Conservation (phyloP, 495 filamentous ascomycete species). For the Parathielavia hyrcaniae region DNA sequence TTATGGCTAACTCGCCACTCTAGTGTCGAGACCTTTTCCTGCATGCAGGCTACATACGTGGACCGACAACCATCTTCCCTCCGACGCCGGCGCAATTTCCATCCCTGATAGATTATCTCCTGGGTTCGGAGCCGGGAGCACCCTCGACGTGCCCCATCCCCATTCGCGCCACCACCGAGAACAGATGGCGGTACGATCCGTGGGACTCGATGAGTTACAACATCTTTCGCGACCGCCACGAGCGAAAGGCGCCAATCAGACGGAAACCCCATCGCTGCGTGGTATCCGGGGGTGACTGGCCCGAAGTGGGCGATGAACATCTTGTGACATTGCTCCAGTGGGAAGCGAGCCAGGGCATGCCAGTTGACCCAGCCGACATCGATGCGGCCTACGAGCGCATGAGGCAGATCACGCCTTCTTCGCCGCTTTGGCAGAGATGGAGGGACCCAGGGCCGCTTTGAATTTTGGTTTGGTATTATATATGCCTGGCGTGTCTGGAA, state of each 20-base stretch:
- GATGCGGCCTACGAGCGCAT: neutral
- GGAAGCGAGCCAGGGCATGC: neutral
- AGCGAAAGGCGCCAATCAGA: neutral
- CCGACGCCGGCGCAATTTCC: neutral
- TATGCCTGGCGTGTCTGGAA: neutral
- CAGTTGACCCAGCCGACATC: neutral
- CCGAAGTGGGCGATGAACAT: neutral
- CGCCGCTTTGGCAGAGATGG: neutral
- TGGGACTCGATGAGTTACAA: conserved; percentile 4
- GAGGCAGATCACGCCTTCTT: neutral
- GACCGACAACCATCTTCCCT: neutral
- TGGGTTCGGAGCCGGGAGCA: neutral
- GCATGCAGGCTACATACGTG: neutral
- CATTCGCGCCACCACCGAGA: neutral
- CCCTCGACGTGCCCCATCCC: neutral
- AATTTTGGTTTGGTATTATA: neutral
- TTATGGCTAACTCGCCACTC: neutral
- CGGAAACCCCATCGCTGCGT: neutral
- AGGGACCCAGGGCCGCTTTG: neutral
- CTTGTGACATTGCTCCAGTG: neutral
- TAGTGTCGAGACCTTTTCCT: neutral
- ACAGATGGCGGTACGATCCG: neutral
- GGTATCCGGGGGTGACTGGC: neutral
- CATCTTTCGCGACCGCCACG: neutral
- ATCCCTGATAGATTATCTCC: neutral